Evolutionary conservation across 1,139 yeast species (phyloP).

Genomic region (Zygosaccharomyces sapae): DNA sequence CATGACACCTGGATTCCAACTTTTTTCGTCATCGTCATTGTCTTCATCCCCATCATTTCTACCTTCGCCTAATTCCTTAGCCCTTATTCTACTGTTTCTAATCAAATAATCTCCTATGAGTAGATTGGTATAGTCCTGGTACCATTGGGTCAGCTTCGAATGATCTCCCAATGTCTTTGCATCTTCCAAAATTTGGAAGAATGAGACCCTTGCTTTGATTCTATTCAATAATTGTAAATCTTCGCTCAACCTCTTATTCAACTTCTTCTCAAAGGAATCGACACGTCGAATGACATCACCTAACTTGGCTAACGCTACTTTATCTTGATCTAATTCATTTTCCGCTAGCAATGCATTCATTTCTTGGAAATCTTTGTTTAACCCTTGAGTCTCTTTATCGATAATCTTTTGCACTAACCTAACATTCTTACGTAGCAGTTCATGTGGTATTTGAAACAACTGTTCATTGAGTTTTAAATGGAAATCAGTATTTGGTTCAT

Average conservation of each 20-base stretch:
- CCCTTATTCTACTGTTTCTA: slow-evolving; percentile 36
- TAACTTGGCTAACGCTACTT: slow-evolving; percentile 27
- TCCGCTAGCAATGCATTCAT: slow-evolving; percentile 41
- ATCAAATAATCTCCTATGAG: slow-evolving; percentile 56
- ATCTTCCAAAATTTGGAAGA: slow-evolving; percentile 39
- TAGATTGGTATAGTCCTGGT: slow-evolving; percentile 56
- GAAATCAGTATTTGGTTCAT: slow-evolving; percentile 41
- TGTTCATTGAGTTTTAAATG: slow-evolving; percentile 45
- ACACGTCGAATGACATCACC: slow-evolving; percentile 42
- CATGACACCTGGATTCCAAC: slow-evolving; percentile 43
- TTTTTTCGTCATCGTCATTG: slow-evolving; percentile 7
- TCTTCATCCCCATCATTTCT: background rate
- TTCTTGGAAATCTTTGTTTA: slow-evolving; percentile 41
- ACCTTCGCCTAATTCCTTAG: slow-evolving; percentile 1
- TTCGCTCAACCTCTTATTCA: slow-evolving; percentile 40
- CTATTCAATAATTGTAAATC: slow-evolving; percentile 53
- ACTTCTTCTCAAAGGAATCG: slow-evolving; percentile 46
- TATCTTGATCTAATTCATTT: slow-evolving; percentile 37
- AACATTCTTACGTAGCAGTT: slow-evolving; percentile 55
- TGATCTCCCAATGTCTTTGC: slow-evolving; percentile 34
- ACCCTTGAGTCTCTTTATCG: slow-evolving; percentile 38
- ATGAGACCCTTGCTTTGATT: slow-evolving; percentile 43
- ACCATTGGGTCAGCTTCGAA: slow-evolving; percentile 50
- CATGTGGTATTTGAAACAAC: slow-evolving; percentile 59
- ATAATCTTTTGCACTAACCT: slow-evolving; percentile 52